Percentiles rank a stretch among this genome's conserved stretches.
These are phyloP conservation scores for Phaffia rhodozyma DNA, from an alignment of 1,284 basidiomycete genomes.

Conservation along the genomic window DNA sequence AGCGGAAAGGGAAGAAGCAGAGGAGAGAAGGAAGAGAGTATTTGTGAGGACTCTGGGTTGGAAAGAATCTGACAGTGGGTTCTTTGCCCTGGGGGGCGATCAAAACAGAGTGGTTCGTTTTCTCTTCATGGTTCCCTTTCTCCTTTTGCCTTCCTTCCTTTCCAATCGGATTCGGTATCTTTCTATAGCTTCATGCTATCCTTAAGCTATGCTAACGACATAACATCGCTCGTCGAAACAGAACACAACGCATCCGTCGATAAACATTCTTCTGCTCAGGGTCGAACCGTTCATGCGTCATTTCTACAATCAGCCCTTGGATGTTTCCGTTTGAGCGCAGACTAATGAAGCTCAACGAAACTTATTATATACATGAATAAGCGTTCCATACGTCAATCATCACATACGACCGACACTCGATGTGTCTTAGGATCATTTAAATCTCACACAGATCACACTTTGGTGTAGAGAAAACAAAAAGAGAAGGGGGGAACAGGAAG, in stretches of 20 bases:
- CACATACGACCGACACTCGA: too few species aligned
- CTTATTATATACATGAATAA: too few species aligned
- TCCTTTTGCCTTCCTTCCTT: not conserved
- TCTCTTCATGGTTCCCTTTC: not conserved
- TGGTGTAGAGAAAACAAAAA: too few species aligned
- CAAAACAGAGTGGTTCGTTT: conserved; percentile 56
- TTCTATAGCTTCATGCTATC: not conserved
- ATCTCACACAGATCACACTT: too few species aligned
- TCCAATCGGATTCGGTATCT: too few species aligned
- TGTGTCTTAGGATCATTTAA: too few species aligned
- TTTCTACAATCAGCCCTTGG: conserved; percentile 53
- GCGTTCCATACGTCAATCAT: too few species aligned
- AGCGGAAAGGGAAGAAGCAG: conserved; percentile 28
- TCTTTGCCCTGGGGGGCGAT: conserved; percentile 51
- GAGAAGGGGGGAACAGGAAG: too few species aligned
- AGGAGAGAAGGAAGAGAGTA: conserved; percentile 42
- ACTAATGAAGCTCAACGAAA: too few species aligned
- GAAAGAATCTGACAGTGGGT: conserved; percentile 54
- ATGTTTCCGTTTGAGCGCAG: conserved; percentile 1
- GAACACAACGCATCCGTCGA: conserved; percentile 83
- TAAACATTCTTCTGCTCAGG: conserved; percentile 67
- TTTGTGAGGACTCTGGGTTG: conserved; percentile 57
- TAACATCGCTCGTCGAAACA: conserved; percentile 26
- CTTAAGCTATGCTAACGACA: not conserved
- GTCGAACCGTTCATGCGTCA: conserved; percentile 57